These are phyloP conservation scores for Sugiyamaella mastotermitis DNA, from an alignment of 805 yeast genomes.

Conservation along the genomic window DNA sequence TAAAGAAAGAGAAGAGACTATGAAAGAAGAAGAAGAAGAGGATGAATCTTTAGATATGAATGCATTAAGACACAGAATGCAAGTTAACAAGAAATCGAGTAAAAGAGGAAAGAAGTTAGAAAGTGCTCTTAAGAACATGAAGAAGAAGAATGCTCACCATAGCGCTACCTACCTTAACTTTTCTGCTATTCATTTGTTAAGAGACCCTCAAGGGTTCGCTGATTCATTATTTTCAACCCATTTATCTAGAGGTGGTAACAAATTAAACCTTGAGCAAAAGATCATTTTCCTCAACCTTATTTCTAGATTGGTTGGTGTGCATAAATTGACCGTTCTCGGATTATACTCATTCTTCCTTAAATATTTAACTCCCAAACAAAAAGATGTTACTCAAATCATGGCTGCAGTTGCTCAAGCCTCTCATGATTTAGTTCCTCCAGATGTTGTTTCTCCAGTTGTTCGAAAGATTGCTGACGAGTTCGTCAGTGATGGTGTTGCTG, in stretches of 20 bases:
- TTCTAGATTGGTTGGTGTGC: constrained; percentile 89
- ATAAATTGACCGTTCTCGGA: constrained; percentile 85
- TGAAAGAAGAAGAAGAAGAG: constrained; percentile 56
- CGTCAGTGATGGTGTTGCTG: constrained; percentile 96
- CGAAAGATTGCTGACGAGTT: constrained; percentile 95
- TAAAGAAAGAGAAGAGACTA: constrained; percentile 80
- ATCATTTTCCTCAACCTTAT: constrained; percentile 81
- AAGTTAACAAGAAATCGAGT: constrained; percentile 73
- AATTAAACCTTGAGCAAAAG: constrained; percentile 80
- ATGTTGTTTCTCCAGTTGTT: constrained; percentile 68
- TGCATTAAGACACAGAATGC: constrained; percentile 72
- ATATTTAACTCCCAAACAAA: constrained; percentile 89
- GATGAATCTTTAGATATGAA: constrained; percentile 49
- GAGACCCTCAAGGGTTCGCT: constrained; percentile 98
- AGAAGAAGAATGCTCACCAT: constrained; percentile 43
- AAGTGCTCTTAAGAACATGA: constrained; percentile 63
- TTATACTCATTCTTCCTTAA: constrained; percentile 83
- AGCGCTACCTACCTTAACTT: constrained; percentile 75
- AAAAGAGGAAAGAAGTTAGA: constrained; percentile 79
- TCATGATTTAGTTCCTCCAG: constrained; percentile 97
- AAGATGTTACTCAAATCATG: constrained; percentile 90
- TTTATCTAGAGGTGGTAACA: constrained; percentile 59
- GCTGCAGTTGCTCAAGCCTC: constrained; percentile 97
- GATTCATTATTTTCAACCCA: constrained; percentile 73
- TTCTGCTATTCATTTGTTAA: constrained; percentile 85